A percentile compares a stretch with the other conserved stretches of the same genome.
Evolutionary conservation across 805 yeast species (phyloP).

Genomic region (Candida krabiensis): DNA sequence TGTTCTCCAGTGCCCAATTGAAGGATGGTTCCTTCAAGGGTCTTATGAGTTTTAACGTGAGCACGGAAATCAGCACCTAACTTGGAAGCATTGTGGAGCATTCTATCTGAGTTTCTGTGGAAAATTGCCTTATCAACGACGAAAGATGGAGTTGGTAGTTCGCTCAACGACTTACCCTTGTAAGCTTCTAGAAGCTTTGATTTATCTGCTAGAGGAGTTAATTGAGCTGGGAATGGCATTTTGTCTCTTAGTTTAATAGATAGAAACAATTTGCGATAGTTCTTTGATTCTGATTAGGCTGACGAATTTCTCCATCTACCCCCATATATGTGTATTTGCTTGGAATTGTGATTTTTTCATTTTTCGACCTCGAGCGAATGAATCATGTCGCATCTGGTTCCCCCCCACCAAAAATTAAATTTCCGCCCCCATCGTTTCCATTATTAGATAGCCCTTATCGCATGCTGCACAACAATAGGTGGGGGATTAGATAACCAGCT

Average conservation of each 20-base stretch:
- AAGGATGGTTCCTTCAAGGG: conserved; percentile 54
- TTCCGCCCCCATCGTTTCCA: too few relatives aligned
- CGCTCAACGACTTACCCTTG: conserved; percentile 44
- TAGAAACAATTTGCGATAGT: too few relatives aligned
- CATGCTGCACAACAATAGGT: too few relatives aligned
- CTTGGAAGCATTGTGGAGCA: conserved; percentile 46
- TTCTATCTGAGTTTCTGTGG: conserved; percentile 43
- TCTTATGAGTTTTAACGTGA: conserved; percentile 76
- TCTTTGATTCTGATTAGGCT: too few relatives aligned
- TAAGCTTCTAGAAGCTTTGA: conserved; percentile 23
- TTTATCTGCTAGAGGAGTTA: conserved; percentile 26
- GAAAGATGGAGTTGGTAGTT: conserved; percentile 58
- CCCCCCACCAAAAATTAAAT: too few relatives aligned
- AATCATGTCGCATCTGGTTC: too few relatives aligned
- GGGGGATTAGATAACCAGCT: too few relatives aligned
- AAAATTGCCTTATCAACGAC: conserved; percentile 45
- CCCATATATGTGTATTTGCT: too few relatives aligned
- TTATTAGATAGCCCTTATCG: too few relatives aligned
- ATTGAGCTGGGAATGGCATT: conserved; percentile 19
- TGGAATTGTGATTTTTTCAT: too few relatives aligned
- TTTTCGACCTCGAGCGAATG: too few relatives aligned
- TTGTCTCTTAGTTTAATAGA: neutral
- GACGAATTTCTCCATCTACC: too few relatives aligned
- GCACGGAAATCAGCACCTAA: conserved; percentile 54
- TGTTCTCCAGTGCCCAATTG: conserved; percentile 50